These are phyloP conservation scores for Arachnomyces sp. DNA, from an alignment of 2,329 filamentous ascomycete species.

Conservation along the genomic window DNA sequence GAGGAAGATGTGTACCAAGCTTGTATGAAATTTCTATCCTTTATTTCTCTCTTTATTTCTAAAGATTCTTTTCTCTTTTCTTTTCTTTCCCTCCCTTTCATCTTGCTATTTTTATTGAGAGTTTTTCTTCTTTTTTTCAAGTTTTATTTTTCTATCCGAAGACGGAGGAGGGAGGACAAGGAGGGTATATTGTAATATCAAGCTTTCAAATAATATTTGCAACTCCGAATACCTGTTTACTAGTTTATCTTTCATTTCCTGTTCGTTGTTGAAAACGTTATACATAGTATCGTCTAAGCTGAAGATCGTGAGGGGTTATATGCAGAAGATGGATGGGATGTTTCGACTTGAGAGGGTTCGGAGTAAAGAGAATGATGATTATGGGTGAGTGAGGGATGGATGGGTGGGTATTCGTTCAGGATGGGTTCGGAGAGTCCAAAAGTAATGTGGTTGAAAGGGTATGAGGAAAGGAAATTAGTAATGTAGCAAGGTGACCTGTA, in stretches of 20 bases:
- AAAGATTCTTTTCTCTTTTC: conserved; percentile 4
- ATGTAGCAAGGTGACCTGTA: not conserved
- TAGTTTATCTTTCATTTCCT: conserved; percentile 3
- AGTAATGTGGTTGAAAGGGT: no score
- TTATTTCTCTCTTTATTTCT: conserved; percentile 1
- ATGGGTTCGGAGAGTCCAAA: no score
- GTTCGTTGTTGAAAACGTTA: conserved; percentile 31
- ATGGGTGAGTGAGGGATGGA: conserved; percentile 57
- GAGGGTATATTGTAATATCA: no score
- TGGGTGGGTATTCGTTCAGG: conserved; percentile 55
- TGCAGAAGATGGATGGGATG: not conserved
- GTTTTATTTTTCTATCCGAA: no score
- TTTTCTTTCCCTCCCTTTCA: conserved; percentile 10
- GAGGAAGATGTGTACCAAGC: not conserved
- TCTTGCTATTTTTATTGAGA: conserved; percentile 6
- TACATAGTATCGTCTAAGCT: conserved; percentile 8
- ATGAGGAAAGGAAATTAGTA: no score
- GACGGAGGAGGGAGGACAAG: no score
- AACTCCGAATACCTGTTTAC: no score
- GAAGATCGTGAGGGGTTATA: not conserved
- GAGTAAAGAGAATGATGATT: conserved; percentile 9
- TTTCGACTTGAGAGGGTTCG: conserved; percentile 4
- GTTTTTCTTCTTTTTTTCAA: no score
- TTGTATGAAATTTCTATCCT: not conserved
- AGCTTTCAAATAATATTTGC: not conserved